phyloP scores from a whole-genome alignment of 1,284 basidiomycete species.

The Boletellus deceptivus region DNA sequence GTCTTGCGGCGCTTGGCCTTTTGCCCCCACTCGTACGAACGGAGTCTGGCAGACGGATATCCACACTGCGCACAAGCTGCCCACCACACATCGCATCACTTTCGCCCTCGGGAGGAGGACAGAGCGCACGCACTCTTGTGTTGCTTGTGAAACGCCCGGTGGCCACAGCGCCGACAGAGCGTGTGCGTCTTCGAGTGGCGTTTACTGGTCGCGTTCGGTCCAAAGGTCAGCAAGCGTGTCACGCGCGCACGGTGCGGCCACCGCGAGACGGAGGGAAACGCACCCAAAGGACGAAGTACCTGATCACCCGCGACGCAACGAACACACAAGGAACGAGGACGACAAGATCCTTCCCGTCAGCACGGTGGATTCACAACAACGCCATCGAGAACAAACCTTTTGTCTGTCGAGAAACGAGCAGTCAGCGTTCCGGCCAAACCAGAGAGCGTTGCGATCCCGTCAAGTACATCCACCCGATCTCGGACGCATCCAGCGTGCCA shows the following conservation, averaged over 20 bases:
- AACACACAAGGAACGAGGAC: too few relatives aligned
- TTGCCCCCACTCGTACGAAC: conserved; percentile 96
- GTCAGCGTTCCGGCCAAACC: conserved; percentile 27
- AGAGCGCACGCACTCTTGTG: conserved; percentile 77
- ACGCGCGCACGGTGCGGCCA: neutral
- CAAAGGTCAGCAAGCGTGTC: neutral
- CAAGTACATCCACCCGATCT: conserved; percentile 25
- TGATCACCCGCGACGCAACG: conserved; percentile 31
- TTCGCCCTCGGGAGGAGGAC: conserved; percentile 45
- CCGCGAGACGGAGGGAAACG: conserved; percentile 24
- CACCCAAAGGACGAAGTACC: conserved; percentile 91
- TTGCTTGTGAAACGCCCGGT: conserved; percentile 93
- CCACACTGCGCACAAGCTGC: conserved; percentile 94
- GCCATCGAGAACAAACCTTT: conserved; percentile 59
- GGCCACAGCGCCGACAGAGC: conserved; percentile 92
- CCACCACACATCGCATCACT: conserved; percentile 44
- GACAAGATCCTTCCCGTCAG: conserved; percentile 6
- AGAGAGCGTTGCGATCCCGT: neutral
- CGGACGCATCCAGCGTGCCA: conserved; percentile 15
- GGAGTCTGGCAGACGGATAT: conserved; percentile 92
- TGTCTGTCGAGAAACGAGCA: conserved; percentile 47
- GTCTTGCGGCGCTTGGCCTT: conserved; percentile 99
- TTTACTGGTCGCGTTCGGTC: conserved; percentile 59
- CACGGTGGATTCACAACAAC: neutral
- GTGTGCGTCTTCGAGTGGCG: conserved; percentile 99